Evolutionary conservation across 2,329 filamentous ascomycete genomes (phyloP), one percentile per base, ranked within the genome.

Genomic region (Aspergillus ochraceoroseus): DNA sequence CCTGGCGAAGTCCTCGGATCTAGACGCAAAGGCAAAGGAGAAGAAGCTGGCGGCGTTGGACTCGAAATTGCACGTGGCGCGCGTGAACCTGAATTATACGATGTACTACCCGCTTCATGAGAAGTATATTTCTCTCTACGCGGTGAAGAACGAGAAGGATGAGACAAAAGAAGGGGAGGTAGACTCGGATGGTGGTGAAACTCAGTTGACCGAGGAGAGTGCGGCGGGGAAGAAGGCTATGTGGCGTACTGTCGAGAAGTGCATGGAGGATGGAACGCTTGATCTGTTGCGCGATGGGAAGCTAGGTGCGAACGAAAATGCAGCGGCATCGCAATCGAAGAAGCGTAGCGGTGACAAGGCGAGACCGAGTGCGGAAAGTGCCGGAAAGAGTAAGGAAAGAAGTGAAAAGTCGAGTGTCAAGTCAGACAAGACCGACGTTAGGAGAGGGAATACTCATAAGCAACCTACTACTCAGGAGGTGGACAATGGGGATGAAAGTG

Each of bases 51-150:
- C 44, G 33, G 32, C 54, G 66, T 32, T 61, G 54, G 45, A 46
- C 3, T 35, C 50, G 29, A 62, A 63, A 36, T 61, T 76, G 15
- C 71, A 76, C 49, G 59, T 59, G 19, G 70, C 72, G 5, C 71
- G 75, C 38, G 71, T 80, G 14, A 78, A 81, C 54, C 58, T 81
- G 47, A 79, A 79, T 54, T 83, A 83, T 57, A 73, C 79, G 5
- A 69, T 76, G 26, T 81, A 79, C 57, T 79, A 74, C 47, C 79
- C 79, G 9, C 67, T 82, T 14, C 70, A 72, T 40, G 68, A 75
- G 54, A 73, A 77, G 43, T 83, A 83, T 59, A 68, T 76, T 8
- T 72, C 75, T 13, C 59, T 82, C 2, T 82, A 73, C 47, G 66
- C 68, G 5, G 61, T 59, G 39, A 52, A 59, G 40, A 48, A 66